These are phyloP conservation scores for Starmerella bombicola DNA, from an alignment of 805 yeast genomes.

Conservation along the genomic window DNA sequence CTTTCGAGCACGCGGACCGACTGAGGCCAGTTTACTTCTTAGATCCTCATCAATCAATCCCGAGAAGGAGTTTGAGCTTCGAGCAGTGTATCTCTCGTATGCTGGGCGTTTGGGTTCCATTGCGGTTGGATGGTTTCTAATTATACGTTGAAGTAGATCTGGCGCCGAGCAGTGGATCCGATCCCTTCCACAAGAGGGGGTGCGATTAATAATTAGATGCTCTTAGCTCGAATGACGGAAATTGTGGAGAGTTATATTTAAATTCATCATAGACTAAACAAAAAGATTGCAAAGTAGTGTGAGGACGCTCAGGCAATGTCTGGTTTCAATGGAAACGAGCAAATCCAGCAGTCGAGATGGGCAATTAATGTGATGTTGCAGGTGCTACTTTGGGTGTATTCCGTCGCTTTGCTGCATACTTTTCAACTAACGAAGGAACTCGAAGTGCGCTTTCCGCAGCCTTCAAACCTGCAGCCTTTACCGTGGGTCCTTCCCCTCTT, in stretches of 20 bases:
- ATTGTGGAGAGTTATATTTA: too few species aligned
- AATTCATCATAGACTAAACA: too few species aligned
- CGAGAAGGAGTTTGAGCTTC: conserved; percentile 7
- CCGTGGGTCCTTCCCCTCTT: conserved; percentile 53
- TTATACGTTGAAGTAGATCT: too few species aligned
- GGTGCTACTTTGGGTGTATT: conserved; percentile 17
- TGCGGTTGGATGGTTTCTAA: too few species aligned
- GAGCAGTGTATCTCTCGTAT: neutral
- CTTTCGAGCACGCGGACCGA: conserved; percentile 25
- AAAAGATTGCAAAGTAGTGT: too few species aligned
- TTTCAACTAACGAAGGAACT: conserved; percentile 47
- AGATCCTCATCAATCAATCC: conserved; percentile 19
- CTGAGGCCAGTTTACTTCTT: conserved; percentile 20
- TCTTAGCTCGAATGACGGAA: too few species aligned
- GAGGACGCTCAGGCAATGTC: too few species aligned
- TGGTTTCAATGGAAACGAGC: too few species aligned
- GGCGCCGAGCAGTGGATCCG: too few species aligned
- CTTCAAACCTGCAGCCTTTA: conserved; percentile 64
- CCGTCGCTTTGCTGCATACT: conserved; percentile 48
- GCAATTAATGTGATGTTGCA: conserved; percentile 26
- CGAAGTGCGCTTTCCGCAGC: conserved; percentile 76
- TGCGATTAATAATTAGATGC: too few species aligned
- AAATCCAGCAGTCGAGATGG: too few species aligned
- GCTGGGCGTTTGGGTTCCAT: neutral
- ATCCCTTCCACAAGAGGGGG: too few species aligned